Percentiles rank a stretch among this genome's conserved stretches.
phyloP scores from a whole-genome alignment of 768 basidiomycete species.

The Mycena rosella region DNA sequence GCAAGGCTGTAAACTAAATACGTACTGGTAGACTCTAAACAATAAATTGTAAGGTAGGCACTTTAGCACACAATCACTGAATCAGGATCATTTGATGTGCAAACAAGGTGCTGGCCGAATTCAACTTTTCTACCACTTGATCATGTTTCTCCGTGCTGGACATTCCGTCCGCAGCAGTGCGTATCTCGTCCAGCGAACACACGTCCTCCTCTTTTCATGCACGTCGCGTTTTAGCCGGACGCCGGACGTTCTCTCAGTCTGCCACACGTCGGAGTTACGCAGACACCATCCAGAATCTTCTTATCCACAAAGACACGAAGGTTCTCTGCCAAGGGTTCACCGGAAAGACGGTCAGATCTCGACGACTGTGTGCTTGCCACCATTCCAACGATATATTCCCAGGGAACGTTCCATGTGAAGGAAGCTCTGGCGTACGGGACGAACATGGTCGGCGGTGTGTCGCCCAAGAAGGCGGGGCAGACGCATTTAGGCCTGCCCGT shows the following conservation, averaged over 20 bases:
- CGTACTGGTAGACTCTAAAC: conserved; percentile 25
- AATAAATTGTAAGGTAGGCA: conserved; percentile 24
- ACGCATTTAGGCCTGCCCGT: conserved; percentile 96
- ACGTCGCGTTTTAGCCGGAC: conserved; percentile 60
- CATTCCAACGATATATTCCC: conserved; percentile 12
- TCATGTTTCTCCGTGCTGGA: conserved; percentile 74
- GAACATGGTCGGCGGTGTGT: conserved; percentile 97
- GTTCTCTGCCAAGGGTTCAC: conserved; percentile 94
- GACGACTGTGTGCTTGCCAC: neutral
- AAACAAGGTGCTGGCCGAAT: conserved; percentile 21
- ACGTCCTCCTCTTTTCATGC: neutral
- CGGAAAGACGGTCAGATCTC: conserved; percentile 86
- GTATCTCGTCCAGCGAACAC: conserved; percentile 32
- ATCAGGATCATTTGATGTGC: conserved; percentile 10
- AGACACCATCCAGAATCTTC: conserved; percentile 91
- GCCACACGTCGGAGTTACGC: conserved; percentile 83
- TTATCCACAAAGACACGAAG: conserved; percentile 94
- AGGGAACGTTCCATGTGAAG: conserved; percentile 97
- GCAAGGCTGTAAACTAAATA: conserved; percentile 28
- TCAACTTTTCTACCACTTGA: conserved; percentile 25
- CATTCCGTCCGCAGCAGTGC: conserved; percentile 69
- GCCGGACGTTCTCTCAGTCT: conserved; percentile 87
- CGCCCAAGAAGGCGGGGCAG: conserved; percentile 95
- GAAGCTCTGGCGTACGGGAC: conserved; percentile 97
- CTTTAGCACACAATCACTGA: too few species aligned